Evolutionary conservation across 83 land plant genomes (phyloP).

Genomic region (Thuja plicata): DNA sequence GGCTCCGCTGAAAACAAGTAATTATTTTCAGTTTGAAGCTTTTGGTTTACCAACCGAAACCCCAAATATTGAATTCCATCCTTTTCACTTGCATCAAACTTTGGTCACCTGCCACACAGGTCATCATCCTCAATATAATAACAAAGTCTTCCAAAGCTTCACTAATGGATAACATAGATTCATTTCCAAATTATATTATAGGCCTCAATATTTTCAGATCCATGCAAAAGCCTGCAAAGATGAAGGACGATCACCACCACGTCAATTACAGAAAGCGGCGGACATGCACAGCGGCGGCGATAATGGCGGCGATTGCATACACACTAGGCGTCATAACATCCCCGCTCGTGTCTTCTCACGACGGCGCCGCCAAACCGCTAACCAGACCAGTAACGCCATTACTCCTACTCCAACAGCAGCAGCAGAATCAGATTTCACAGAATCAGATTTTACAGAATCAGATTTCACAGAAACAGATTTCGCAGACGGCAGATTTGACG

Average conservation of each 20-base stretch:
- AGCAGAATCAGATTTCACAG: not conserved
- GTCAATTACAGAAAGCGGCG: not conserved
- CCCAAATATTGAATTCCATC: not conserved
- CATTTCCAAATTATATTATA: not conserved
- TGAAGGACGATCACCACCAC: not conserved
- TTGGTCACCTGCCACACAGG: not conserved
- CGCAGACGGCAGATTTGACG: slow-evolving; percentile 30
- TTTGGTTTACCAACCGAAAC: not conserved
- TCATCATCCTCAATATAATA: not conserved
- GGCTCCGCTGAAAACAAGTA: too few species aligned
- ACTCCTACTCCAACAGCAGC: not conserved
- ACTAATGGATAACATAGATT: not conserved
- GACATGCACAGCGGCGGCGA: not conserved
- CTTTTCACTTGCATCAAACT: not conserved
- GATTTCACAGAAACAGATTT: not conserved
- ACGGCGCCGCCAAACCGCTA: too few species aligned
- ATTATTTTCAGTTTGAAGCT: not conserved
- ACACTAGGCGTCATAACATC: slow-evolving; percentile 11
- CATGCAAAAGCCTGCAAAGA: not conserved
- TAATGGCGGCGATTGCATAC: not conserved
- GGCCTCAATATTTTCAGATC: not conserved
- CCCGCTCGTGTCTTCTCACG: too few species aligned
- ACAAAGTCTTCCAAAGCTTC: not conserved
- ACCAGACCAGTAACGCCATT: not conserved
- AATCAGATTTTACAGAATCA: not conserved